Percentiles rank a stretch among this genome's conserved stretches.
Conservation (phyloP, 176 grass and related monocot species). For the Oryza australiensis region DNA sequence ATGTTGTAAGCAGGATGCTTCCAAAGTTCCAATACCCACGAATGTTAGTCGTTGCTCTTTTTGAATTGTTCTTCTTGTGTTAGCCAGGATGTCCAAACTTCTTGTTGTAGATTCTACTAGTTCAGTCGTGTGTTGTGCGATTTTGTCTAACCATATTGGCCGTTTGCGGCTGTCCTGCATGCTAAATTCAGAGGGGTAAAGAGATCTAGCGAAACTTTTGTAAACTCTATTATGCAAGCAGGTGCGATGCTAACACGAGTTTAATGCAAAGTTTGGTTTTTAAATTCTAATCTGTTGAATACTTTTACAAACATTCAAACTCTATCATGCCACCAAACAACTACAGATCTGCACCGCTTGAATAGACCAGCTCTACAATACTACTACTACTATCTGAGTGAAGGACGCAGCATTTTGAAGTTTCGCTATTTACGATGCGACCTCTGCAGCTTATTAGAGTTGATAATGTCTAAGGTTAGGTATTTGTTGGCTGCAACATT, state of each 20-base stretch:
- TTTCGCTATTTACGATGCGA: background rate
- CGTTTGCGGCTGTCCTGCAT: background rate
- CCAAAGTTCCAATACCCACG: background rate
- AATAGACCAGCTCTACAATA: no score
- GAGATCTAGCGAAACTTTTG: background rate
- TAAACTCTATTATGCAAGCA: background rate
- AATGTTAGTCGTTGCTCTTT: background rate
- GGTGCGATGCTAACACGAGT: background rate
- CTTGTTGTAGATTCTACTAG: background rate
- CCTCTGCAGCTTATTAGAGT: background rate
- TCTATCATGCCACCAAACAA: no score
- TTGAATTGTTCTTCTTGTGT: background rate
- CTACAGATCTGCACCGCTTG: no score
- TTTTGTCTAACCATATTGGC: background rate
- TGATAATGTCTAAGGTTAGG: background rate
- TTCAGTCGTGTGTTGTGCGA: constrained; percentile 5
- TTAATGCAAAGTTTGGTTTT: background rate
- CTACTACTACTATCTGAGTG: no score
- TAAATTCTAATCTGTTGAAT: background rate
- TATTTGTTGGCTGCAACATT: background rate
- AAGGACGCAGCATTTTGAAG: background rate
- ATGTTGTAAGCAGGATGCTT: background rate
- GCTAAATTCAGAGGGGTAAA: background rate
- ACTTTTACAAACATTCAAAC: background rate
- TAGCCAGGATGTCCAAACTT: background rate